Evolutionary conservation across 2,329 filamentous ascomycete species (phyloP), one percentile per base, ranked within the genome.

Genomic region (Pseudogymnoascus sp.): DNA sequence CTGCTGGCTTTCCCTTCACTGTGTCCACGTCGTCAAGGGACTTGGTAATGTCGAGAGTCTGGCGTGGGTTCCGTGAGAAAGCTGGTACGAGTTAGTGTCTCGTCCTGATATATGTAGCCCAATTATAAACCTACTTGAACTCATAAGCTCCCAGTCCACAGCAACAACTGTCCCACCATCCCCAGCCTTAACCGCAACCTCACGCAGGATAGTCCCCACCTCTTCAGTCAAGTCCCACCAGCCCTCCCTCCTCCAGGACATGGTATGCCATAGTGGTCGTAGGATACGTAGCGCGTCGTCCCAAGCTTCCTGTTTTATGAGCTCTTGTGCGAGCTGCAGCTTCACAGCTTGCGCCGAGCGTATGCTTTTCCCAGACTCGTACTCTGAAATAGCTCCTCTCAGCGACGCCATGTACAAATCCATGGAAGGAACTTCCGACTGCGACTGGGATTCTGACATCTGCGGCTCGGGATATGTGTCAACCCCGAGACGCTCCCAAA

Each of bases 141-240:
- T 78, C 71, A 88, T 76, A 49, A 89, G 75, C 69, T 88, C 86
- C 83, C 86, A 87, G 68, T 87, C 84, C 60, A 86, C 81, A 29
- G 83, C 78, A 37, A 88, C 73, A 7, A 88, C 77, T 31, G 86
- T 74, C 61, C 83, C 80, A 7, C 78, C 79, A 61, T 83, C 79
- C 6, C 79, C 79, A 55, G 77, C 75, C 64, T 80, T 75, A 2
- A 75, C 76, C 4, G 85, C 85, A 10, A 83, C 85, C 63, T 78
- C 77, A 65, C 85, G 78, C 63, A 88, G 72, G n/a, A 79, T 75
- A 83, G 85, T 87, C 59, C 81, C 79, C 38, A 88, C 73, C 38
- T 86, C 82, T 69, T 88, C 84, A 4, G 79, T 77, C 31, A 85
- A 78, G 64, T 81, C 76, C 64, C 80, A 75, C 86, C 86, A 89